Conservation (phyloP, 257 asterid genomes). For the Rauvolfia tetraphylla region DNA sequence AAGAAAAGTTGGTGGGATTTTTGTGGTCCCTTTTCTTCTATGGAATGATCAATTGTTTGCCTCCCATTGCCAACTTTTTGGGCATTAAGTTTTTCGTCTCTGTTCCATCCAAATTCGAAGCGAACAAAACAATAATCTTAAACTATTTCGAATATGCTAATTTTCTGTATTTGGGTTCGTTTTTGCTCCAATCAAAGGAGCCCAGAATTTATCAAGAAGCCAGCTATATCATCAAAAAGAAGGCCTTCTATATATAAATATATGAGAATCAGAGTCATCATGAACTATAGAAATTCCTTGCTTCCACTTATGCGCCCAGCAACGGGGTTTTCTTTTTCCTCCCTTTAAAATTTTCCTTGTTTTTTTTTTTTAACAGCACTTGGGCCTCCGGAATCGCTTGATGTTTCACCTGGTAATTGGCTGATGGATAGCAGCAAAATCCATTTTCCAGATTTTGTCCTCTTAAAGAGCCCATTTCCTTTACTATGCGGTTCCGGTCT, state of each 20-base stretch:
- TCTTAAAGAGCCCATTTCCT: not conserved
- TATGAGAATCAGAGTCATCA: not conserved
- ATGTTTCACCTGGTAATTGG: constrained; percentile 14
- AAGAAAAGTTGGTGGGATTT: constrained; percentile 7
- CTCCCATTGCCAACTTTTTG: not conserved
- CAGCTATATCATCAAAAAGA: too few species aligned
- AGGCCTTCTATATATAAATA: too few species aligned
- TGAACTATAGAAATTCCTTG: not conserved
- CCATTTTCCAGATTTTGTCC: not conserved
- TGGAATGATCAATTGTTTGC: not conserved
- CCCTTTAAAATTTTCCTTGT: not conserved
- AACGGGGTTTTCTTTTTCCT: too few species aligned
- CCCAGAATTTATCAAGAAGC: constrained; percentile 9
- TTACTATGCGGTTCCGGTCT: too few species aligned
- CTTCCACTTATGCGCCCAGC: not conserved
- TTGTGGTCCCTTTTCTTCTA: constrained; percentile 1
- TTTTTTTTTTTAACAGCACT: constrained; percentile 14
- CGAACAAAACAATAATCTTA: not conserved
- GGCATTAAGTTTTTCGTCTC: not conserved
- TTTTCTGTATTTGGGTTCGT: not conserved
- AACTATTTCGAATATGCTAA: not conserved
- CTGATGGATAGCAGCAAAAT: not conserved
- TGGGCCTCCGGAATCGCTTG: constrained; percentile 11
- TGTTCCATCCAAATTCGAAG: not conserved
- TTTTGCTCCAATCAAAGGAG: constrained; percentile 1